Percentiles rank a stretch among this genome's conserved stretches.
phyloP scores from a whole-genome alignment of 208 protist genomes.

The Leishmania turanica region DNA sequence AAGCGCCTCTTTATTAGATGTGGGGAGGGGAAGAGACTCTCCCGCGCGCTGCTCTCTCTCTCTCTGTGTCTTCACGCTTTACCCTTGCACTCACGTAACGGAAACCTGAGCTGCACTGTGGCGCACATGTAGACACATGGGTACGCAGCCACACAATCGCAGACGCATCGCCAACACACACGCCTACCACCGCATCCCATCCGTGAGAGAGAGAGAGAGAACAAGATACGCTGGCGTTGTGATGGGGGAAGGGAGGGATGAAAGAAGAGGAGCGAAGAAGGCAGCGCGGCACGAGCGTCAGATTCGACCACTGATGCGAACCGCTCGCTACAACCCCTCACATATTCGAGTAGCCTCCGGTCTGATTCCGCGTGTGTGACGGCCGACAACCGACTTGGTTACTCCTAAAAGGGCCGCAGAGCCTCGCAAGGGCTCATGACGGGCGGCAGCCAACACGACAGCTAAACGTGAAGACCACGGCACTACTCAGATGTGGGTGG shows the following conservation, averaged over 20 bases:
- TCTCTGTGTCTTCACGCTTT: background rate
- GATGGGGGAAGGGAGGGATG: background rate
- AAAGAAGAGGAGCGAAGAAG: background rate
- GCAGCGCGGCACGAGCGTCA: background rate
- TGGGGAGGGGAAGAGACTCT: background rate
- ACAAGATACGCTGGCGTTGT: too few species aligned
- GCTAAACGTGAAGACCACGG: too few species aligned
- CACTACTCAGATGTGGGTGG: background rate
- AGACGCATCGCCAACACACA: background rate
- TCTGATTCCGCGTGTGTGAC: too few species aligned
- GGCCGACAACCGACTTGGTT: too few species aligned
- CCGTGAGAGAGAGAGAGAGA: background rate
- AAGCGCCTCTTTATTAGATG: background rate
- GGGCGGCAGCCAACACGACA: too few species aligned
- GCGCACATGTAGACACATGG: background rate
- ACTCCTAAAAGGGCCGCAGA: too few species aligned
- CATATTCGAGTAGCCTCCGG: too few species aligned
- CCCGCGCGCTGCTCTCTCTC: background rate
- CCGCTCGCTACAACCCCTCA: too few species aligned
- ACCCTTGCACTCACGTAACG: background rate
- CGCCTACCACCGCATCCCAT: background rate
- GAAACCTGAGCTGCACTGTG: background rate
- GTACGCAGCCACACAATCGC: background rate
- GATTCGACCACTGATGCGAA: too few species aligned
- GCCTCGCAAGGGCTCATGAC: too few species aligned